Conservation (phyloP, 1,284 basidiomycete species). For the Xerocomus subilludens region DNA sequence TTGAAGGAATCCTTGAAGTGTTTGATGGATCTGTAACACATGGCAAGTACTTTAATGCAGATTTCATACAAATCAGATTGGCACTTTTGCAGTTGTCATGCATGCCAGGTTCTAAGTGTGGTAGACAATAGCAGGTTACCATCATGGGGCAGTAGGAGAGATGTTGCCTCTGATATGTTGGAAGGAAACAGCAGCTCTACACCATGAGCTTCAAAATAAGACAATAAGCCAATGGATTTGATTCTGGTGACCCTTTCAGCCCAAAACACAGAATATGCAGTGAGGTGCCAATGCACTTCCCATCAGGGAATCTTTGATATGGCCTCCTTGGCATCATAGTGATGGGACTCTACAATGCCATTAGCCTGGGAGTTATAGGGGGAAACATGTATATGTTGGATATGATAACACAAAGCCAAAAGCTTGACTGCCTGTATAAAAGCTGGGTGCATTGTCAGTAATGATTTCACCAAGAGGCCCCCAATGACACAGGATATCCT, state of each 20-base stretch:
- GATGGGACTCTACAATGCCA: constrained; percentile 51
- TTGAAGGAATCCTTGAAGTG: constrained; percentile 30
- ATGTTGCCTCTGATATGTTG: constrained; percentile 58
- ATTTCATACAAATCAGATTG: constrained; percentile 21
- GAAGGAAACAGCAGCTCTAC: constrained; percentile 57
- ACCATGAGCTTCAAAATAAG: constrained; percentile 56
- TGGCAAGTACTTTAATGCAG: background rate
- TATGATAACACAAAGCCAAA: constrained; percentile 51
- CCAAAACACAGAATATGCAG: constrained; percentile 49
- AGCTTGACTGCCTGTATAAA: constrained; percentile 52
- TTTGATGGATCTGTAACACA: background rate
- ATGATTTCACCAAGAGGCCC: constrained; percentile 23
- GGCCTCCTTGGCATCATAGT: too few species aligned
- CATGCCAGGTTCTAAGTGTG: constrained; percentile 47
- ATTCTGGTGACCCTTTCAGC: constrained; percentile 44
- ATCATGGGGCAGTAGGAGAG: constrained; percentile 42
- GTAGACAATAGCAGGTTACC: background rate
- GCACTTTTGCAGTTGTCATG: constrained; percentile 48
- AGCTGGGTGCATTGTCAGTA: constrained; percentile 27
- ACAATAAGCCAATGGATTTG: constrained; percentile 50
- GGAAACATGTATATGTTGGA: constrained; percentile 58
- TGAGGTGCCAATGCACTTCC: constrained; percentile 37
- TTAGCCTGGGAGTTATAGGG: constrained; percentile 61
- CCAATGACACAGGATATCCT: constrained; percentile 26
- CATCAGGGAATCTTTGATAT: too few species aligned